Conservation (phyloP, 345 rosid species). For the Linum trigynum region DNA sequence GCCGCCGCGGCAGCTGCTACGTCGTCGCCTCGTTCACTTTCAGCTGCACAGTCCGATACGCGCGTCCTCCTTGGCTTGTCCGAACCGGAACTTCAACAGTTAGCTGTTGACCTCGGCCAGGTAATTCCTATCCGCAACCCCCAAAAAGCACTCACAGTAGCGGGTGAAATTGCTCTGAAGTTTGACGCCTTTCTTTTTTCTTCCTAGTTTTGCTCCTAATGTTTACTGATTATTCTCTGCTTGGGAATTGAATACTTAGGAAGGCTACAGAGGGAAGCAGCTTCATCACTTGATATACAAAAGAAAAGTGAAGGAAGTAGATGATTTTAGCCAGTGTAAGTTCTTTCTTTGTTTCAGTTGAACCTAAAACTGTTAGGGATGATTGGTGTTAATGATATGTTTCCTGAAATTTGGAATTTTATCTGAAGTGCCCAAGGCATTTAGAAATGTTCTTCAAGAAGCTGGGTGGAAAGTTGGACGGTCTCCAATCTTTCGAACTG, state of each 20-base stretch:
- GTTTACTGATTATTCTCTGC: neutral
- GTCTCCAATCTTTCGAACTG: conserved; percentile 53
- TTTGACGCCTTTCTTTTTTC: neutral
- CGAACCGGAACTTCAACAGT: conserved; percentile 75
- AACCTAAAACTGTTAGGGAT: neutral
- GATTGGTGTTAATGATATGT: neutral
- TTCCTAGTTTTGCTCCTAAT: neutral
- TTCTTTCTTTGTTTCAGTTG: neutral
- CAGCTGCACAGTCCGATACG: conserved; percentile 39
- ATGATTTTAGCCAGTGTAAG: conserved; percentile 78
- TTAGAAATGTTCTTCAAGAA: conserved; percentile 67
- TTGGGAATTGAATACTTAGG: conserved; percentile 22
- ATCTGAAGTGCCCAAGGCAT: conserved; percentile 67
- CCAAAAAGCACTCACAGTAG: neutral
- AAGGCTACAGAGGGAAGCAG: conserved; percentile 89
- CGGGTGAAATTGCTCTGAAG: neutral
- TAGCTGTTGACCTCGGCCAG: conserved; percentile 76
- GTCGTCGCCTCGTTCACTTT: conserved; percentile 22
- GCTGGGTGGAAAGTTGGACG: conserved; percentile 87
- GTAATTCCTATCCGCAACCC: conserved; percentile 21
- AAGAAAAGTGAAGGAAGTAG: conserved; percentile 65
- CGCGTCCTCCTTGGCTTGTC: conserved; percentile 86
- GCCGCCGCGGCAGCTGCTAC: conserved; percentile 5
- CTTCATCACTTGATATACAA: conserved; percentile 77
- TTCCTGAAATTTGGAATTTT: conserved; percentile 1